phyloP scores from a whole-genome alignment of 2,329 filamentous ascomycete species.

The Clarireedia hainanense region DNA sequence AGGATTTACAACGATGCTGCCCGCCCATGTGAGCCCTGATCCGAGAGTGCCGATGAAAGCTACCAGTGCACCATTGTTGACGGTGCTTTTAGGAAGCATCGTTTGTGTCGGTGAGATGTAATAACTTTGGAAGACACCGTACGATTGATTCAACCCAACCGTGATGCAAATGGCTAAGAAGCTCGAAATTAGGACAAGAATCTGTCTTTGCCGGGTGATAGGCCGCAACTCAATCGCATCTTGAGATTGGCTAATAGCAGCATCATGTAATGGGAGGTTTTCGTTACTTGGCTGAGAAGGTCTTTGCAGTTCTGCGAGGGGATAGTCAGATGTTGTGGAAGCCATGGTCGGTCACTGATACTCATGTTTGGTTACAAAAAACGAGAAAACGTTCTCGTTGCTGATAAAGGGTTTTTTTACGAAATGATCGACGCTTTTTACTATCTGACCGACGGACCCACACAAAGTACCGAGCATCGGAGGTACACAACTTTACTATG shows the following conservation, averaged over 20 bases:
- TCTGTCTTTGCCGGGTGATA: conserved; percentile 31
- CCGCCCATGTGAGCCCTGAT: conserved; percentile 41
- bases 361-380: no score
- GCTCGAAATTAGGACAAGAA: conserved; percentile 35
- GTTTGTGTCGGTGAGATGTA: conserved; percentile 36
- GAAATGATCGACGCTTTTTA: no score
- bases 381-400: no score
- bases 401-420: no score
- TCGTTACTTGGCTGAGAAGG: conserved; percentile 18
- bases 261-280: background rate
- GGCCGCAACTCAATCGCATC: conserved; percentile 33
- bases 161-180: conserved; percentile 40
- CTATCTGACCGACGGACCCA: no score
- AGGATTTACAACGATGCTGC: conserved; percentile 41
- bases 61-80: conserved; percentile 35
- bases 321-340: conserved; percentile 1
- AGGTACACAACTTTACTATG: no score
- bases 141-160: conserved; percentile 42
- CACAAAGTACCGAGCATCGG: no score
- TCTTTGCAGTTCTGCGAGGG: background rate
- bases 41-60: conserved; percentile 42
- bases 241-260: background rate
- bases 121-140: conserved; percentile 42
- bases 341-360: background rate
- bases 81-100: conserved; percentile 31